Evolutionary conservation across 441 rosid genomes (phyloP).

Genomic region (Arabidopsis lyrata): DNA sequence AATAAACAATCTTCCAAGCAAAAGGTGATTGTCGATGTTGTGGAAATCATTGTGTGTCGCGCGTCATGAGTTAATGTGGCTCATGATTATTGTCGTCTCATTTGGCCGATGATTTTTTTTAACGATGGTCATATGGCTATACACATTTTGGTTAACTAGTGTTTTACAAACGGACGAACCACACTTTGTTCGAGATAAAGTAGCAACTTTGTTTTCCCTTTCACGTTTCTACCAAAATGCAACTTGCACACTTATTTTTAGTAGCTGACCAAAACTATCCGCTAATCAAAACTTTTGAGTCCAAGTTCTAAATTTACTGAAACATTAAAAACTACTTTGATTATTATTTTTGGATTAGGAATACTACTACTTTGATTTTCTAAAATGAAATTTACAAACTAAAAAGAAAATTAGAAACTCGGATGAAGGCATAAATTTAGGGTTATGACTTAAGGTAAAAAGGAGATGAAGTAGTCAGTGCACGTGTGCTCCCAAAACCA

Average conservation of each 20-base stretch:
- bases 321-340: too few relatives aligned
- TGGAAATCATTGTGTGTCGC: constrained; percentile 6
- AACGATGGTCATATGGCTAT: neutral
- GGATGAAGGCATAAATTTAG: constrained; percentile 34
- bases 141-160: constrained; percentile 5
- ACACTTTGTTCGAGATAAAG: constrained; percentile 36
- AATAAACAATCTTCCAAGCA: neutral
- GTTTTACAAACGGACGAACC: constrained; percentile 12
- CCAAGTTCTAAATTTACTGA: too few relatives aligned
- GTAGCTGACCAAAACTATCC: neutral
- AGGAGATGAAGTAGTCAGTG: constrained; percentile 19
- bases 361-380: too few relatives aligned
- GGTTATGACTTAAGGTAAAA: constrained; percentile 28
- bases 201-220: constrained; percentile 1
- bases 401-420: constrained; percentile 12
- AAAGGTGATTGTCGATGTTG: neutral
- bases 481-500: constrained; percentile 44
- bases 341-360: too few relatives aligned
- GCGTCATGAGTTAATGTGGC: constrained; percentile 12
- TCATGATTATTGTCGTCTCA: constrained; percentile 22
- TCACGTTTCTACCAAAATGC: neutral
- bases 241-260: neutral
- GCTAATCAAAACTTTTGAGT: too few relatives aligned
- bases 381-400: neutral
- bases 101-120: constrained; percentile 25